Evolutionary conservation across 2,329 filamentous ascomycete genomes (phyloP).

Genomic region (Stachybotrys chartarum): DNA sequence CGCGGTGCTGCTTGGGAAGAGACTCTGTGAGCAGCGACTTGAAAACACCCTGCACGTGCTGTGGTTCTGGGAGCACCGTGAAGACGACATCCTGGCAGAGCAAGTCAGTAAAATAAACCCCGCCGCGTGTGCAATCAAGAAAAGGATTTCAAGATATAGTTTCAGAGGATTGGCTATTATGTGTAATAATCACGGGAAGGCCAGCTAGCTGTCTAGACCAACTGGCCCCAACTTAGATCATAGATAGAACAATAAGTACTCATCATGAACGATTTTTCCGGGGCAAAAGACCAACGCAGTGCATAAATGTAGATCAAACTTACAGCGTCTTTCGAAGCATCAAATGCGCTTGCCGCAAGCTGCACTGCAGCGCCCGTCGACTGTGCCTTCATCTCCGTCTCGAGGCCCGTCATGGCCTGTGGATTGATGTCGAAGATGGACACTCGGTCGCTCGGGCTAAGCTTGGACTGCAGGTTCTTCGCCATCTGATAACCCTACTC

Average conservation of each 20-base stretch:
- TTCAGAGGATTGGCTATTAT: conserved; percentile 58
- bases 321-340: conserved; percentile 47
- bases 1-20: conserved; percentile 48
- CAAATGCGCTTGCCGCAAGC: conserved; percentile 34
- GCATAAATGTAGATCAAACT: conserved; percentile 13
- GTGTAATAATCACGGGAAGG: conserved; percentile 55
- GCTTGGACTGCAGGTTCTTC: conserved; percentile 52
- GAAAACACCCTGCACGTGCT: conserved; percentile 81
- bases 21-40: conserved; percentile 60
- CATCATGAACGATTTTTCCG: conserved; percentile 7
- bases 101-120: neutral
- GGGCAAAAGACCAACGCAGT: neutral
- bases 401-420: conserved; percentile 37
- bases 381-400: conserved; percentile 37
- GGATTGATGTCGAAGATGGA: conserved; percentile 51
- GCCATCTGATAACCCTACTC: conserved; percentile 55
- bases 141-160: neutral
- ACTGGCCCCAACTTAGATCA: conserved; percentile 69
- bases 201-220: conserved; percentile 26
- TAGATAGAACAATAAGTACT: conserved; percentile 36
- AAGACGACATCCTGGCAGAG: conserved; percentile 67
- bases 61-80: conserved; percentile 81
- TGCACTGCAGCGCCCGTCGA: conserved; percentile 38
- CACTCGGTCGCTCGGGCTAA: conserved; percentile 42
- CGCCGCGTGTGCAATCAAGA: conserved; percentile 8